These are phyloP conservation scores for Cronartium ribicola DNA, from an alignment of 1,284 basidiomycete genomes.

Conservation along the genomic window DNA sequence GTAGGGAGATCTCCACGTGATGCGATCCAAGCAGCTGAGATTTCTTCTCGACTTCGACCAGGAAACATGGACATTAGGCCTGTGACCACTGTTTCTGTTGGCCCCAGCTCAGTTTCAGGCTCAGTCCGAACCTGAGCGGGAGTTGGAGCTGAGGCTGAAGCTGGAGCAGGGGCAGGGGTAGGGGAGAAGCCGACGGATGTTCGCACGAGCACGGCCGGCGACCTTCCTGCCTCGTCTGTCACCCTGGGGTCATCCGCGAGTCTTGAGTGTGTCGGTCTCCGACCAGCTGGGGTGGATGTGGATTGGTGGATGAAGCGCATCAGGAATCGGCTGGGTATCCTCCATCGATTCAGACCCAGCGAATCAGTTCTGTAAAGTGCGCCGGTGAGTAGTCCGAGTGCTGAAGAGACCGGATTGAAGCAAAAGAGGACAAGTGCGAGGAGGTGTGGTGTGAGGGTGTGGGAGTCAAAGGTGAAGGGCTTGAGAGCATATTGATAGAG, in stretches of 20 bases:
- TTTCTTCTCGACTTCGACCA: background rate
- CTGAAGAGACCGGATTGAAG: conserved; percentile 20
- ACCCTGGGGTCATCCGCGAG: conserved; percentile 21
- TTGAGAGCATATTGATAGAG: conserved; percentile 20
- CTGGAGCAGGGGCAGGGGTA: no score
- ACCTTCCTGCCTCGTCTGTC: no score
- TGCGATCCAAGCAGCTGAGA: background rate
- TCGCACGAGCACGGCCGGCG: no score
- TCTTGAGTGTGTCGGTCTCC: conserved; percentile 15
- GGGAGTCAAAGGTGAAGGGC: conserved; percentile 13
- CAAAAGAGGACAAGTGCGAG: conserved; percentile 8
- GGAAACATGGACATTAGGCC: background rate
- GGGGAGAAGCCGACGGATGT: no score
- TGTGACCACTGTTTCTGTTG: no score
- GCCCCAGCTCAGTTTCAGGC: no score
- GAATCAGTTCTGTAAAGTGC: conserved; percentile 4
- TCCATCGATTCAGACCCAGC: conserved; percentile 15
- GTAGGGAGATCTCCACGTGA: background rate
- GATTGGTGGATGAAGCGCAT: no score
- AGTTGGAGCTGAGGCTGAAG: no score
- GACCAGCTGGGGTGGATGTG: no score
- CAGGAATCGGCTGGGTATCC: background rate
- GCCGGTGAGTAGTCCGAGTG: conserved; percentile 7
- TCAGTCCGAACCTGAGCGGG: no score
- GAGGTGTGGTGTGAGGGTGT: conserved; percentile 13